These are phyloP conservation scores for Lyophyllum shimeji DNA, from an alignment of 768 basidiomycete genomes.

Conservation along the genomic window DNA sequence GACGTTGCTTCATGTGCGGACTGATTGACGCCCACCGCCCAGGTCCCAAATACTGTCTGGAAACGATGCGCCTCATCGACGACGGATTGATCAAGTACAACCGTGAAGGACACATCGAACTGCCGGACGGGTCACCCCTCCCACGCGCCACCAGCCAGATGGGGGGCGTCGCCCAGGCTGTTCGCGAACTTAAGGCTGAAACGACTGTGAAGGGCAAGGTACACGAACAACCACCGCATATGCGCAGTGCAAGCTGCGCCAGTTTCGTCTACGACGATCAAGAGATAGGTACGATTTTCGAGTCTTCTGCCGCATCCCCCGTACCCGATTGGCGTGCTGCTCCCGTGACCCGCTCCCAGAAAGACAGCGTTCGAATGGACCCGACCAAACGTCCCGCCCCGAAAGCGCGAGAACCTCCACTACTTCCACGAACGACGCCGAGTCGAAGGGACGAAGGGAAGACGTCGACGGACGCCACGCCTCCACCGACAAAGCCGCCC, in stretches of 20 bases:
- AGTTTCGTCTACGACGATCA: constrained; percentile 3
- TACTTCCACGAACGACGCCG: not conserved
- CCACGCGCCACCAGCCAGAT: no score
- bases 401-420: not conserved
- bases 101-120: no score
- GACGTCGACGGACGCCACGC: no score
- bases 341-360: not conserved
- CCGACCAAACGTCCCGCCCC: not conserved
- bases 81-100: no score
- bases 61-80: no score
- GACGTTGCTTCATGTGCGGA: no score
- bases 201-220: constrained; percentile 8
- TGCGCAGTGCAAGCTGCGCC: not conserved
- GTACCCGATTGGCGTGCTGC: not conserved
- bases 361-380: not conserved
- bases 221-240: constrained; percentile 5
- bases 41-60: no score
- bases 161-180: not conserved
- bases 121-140: no score
- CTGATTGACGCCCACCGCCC: no score
- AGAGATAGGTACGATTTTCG: not conserved
- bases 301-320: not conserved
- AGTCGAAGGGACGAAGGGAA: no score
- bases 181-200: not conserved
- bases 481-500: no score